Evolutionary conservation across 495 filamentous ascomycete genomes (phyloP), one percentile per base, ranked within the genome.

Genomic region (Lepraria neglecta): DNA sequence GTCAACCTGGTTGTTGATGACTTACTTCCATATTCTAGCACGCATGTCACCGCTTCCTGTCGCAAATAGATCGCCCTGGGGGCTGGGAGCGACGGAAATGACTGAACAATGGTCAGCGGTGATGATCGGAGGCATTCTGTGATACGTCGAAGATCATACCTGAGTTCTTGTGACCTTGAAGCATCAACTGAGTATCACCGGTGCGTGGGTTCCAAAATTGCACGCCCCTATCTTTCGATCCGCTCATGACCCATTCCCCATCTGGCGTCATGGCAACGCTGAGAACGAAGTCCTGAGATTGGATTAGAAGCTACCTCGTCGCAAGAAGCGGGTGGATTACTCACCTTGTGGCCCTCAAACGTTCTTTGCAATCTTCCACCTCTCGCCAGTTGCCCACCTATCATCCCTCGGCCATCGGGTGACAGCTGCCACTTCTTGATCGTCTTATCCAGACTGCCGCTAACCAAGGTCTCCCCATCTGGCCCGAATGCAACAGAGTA

Each of bases 361-460:
- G 90, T 95, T 71, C 88, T 88, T 61, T 90, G 80, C 72, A 91
- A 92, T 68, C 89, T 83, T 57, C 90, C 89, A 53, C 87, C 84
- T 79, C 88, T 90, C 44, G 83, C 76, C 51, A 81, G 81, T 48
- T 78, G 78, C 68, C 82, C 82, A 45, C 80, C 76, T 58, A 84
- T 78, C 63, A 80, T 73, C 52, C 83, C 83, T 60, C 88, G 80
- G 14, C 43, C 57, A 52, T 65, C 60, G 52, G 88, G 82, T 33
- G 86, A 81, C 45, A 95, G 78, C 73, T 95, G 90, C 90, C 90
- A 95, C 80, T 94, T 88, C 80, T 95, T 95, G 77, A 95, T 95
- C 3, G 90, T 94, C 80, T 92, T 92, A 72, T 95, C 90, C 64
- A 95, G 76, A 81, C 87, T 91, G 60, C 90, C 90, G 69, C 87